phyloP scores from a whole-genome alignment of 768 basidiomycete genomes.

The Kwoniella botswanensis region DNA sequence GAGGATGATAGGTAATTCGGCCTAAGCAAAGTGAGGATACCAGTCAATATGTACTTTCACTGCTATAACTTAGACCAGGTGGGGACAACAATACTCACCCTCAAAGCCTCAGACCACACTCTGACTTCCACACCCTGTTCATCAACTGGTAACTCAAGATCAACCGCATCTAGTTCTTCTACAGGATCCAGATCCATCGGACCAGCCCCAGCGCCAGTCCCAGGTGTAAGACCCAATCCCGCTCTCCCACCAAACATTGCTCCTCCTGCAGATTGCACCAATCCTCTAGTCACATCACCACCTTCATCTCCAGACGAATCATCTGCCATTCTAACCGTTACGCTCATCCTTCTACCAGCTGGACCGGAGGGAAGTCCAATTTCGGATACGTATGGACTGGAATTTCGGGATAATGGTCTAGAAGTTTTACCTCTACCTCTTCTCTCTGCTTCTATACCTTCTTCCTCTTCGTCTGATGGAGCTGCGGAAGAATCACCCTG shows the following conservation, averaged over 20 bases:
- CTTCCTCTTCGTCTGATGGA: slow-evolving; percentile 11
- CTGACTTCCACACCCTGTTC: slow-evolving; percentile 42
- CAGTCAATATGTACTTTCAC: background rate
- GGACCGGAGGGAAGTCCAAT: slow-evolving; percentile 12
- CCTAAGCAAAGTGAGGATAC: slow-evolving; percentile 20
- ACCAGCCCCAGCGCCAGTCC: slow-evolving; percentile 19
- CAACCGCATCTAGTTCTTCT: slow-evolving; percentile 52
- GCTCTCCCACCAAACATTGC: slow-evolving; percentile 38
- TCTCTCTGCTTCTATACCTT: background rate
- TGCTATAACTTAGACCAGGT: too few species aligned
- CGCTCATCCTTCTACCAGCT: slow-evolving; percentile 16
- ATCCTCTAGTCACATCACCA: slow-evolving; percentile 39
- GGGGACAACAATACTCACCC: slow-evolving; percentile 34
- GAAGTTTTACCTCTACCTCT: slow-evolving; percentile 29
- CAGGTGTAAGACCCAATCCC: slow-evolving; percentile 36
- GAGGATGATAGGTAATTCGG: slow-evolving; percentile 49
- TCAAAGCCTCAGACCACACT: slow-evolving; percentile 45
- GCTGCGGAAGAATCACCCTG: slow-evolving; percentile 8
- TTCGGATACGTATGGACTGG: slow-evolving; percentile 29
- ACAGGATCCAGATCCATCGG: slow-evolving; percentile 55
- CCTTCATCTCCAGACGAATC: slow-evolving; percentile 50
- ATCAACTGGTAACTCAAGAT: slow-evolving; percentile 51
- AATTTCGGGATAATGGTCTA: slow-evolving; percentile 30
- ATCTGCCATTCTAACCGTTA: slow-evolving; percentile 36
- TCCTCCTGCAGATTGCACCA: slow-evolving; percentile 38